These are phyloP conservation scores for Yarrowia osloensis DNA, from an alignment of 805 yeast species.

Conservation along the genomic window DNA sequence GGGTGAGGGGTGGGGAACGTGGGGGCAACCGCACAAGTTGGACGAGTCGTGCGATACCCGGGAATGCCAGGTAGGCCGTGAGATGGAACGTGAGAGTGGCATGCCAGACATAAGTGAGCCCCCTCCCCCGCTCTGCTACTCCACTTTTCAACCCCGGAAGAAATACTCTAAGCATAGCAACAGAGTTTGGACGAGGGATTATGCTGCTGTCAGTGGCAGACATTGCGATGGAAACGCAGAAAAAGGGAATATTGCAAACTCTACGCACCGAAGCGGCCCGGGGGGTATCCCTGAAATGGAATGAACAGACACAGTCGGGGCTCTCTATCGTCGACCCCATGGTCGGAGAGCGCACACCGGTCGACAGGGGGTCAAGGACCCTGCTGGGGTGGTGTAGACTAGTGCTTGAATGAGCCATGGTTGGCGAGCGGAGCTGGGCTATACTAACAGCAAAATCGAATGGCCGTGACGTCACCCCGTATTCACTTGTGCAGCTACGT, in stretches of 20 bases:
- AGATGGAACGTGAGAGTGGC: not conserved
- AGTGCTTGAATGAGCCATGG: too few species aligned
- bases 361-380: not conserved
- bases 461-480: too few species aligned
- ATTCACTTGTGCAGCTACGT: too few species aligned
- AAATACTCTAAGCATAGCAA: slow-evolving; percentile 2
- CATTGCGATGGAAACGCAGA: not conserved
- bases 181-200: slow-evolving; percentile 18
- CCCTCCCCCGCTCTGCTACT: not conserved
- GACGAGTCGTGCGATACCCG: not conserved
- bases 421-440: too few species aligned
- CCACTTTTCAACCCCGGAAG: slow-evolving; percentile 13
- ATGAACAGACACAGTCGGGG: not conserved
- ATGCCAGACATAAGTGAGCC: not conserved
- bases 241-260: not conserved
- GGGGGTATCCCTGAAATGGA: not conserved
- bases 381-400: not conserved
- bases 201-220: not conserved
- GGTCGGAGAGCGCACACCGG: not conserved
- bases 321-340: not conserved
- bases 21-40: not conserved
- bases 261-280: not conserved
- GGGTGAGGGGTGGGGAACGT: not conserved
- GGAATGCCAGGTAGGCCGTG: too few species aligned
- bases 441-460: too few species aligned